These are phyloP conservation scores for Peziza echinospora DNA, from an alignment of 495 filamentous ascomycete species.

Conservation along the genomic window DNA sequence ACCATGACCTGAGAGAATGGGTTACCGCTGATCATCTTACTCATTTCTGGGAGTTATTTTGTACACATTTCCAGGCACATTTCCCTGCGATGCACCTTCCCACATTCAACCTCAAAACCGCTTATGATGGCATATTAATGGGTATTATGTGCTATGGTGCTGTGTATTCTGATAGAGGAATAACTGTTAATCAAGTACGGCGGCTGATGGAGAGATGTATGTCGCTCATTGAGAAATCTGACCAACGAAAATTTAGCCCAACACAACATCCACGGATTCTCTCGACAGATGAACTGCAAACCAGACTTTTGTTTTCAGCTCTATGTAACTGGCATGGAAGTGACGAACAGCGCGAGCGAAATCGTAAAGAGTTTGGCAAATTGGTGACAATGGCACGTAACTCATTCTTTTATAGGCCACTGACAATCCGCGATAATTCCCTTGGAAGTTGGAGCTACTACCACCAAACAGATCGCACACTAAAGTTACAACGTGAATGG, in stretches of 20 bases:
- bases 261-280: background rate
- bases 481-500: conserved; percentile 3
- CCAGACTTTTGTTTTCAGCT: conserved; percentile 27
- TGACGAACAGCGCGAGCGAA: conserved; percentile 31
- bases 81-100: conserved; percentile 49
- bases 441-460: conserved; percentile 21
- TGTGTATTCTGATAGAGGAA: conserved; percentile 35
- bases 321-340: conserved; percentile 43
- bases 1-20: conserved; percentile 23
- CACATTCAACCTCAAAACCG: conserved; percentile 38
- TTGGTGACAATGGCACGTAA: conserved; percentile 30
- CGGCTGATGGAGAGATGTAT: conserved; percentile 31
- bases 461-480: conserved; percentile 15
- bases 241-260: background rate
- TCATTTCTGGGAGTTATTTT: conserved; percentile 35
- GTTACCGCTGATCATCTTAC: conserved; percentile 38
- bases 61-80: conserved; percentile 41
- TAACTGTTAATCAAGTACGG: conserved; percentile 31
- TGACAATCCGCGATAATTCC: conserved; percentile 11
- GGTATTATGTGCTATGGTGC: conserved; percentile 45
- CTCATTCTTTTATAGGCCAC: conserved; percentile 28
- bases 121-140: conserved; percentile 36
- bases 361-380: conserved; percentile 29
- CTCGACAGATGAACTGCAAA: background rate
- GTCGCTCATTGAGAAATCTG: background rate